Conservation (phyloP, 23 red algal species). For the Porphyridium purpureum region DNA sequence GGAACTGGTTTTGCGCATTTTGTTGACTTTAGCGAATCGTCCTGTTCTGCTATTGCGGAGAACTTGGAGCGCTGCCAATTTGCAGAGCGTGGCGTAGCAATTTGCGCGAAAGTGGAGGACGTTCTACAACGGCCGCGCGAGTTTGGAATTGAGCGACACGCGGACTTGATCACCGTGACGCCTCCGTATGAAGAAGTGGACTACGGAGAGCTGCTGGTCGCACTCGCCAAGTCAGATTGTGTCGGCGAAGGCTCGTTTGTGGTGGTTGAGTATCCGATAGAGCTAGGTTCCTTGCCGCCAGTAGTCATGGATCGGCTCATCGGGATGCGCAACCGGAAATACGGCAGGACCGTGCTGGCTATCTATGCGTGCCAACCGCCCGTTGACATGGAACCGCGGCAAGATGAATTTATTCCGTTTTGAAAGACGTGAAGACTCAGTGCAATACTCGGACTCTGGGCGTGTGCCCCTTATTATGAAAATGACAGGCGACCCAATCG, state of each 20-base stretch:
- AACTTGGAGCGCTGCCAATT: slow-evolving; percentile 32
- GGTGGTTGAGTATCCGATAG: slow-evolving; percentile 88
- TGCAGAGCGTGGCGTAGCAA: slow-evolving; percentile 11
- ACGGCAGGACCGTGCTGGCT: slow-evolving; percentile 78
- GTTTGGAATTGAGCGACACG: slow-evolving; percentile 4
- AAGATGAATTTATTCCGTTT: slow-evolving; percentile 98
- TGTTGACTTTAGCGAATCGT: slow-evolving; percentile 59
- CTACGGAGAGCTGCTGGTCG: slow-evolving; percentile 63
- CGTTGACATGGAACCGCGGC: slow-evolving; percentile 32
- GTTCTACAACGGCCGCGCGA: slow-evolving; percentile 3
- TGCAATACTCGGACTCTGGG: too few relatives aligned
- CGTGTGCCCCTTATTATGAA: too few relatives aligned
- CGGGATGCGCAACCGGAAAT: slow-evolving; percentile 76
- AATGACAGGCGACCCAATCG: too few relatives aligned
- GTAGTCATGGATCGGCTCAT: slow-evolving; percentile 51
- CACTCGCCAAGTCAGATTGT: slow-evolving; percentile 24
- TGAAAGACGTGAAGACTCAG: too few relatives aligned
- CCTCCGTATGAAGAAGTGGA: slow-evolving; percentile 97
- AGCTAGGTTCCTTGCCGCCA: slow-evolving; percentile 54
- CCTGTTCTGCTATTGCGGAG: slow-evolving; percentile 11
- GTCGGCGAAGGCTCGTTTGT: slow-evolving; percentile 84
- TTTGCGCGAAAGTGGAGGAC: slow-evolving; percentile 39
- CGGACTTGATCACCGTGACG: slow-evolving; percentile 56
- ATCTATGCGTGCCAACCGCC: slow-evolving; percentile 67
- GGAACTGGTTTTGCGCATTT: slow-evolving; percentile 52